Percentiles rank a stretch among this genome's conserved stretches.
These are phyloP conservation scores for Lichtheimia ramosa DNA, from an alignment of 371 early-diverging fungal species.

Conservation along the genomic window DNA sequence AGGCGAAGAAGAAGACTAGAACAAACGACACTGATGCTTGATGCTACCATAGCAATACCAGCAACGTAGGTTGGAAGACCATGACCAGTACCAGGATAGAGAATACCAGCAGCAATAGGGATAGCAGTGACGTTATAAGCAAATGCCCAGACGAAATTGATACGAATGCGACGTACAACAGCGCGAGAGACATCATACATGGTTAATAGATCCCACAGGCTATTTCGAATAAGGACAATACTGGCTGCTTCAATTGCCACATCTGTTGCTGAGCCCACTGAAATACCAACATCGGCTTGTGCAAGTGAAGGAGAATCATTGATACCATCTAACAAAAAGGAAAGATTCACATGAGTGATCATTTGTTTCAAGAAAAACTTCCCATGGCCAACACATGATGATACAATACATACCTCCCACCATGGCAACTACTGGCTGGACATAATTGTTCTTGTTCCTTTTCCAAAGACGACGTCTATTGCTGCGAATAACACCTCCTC, in stretches of 20 bases:
- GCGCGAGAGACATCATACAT: slow-evolving; percentile 65
- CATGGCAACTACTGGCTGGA: slow-evolving; percentile 61
- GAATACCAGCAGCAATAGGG: slow-evolving; percentile 80
- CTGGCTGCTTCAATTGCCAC: slow-evolving; percentile 81
- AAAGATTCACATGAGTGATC: neutral
- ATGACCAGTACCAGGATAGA: slow-evolving; percentile 55
- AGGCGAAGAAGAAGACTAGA: slow-evolving; percentile 65
- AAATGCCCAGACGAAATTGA: slow-evolving; percentile 84
- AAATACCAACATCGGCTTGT: slow-evolving; percentile 81
- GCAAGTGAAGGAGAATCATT: slow-evolving; percentile 93
- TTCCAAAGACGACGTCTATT: slow-evolving; percentile 22
- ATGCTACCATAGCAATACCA: slow-evolving; percentile 81
- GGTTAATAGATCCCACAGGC: slow-evolving; percentile 66
- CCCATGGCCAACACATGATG: neutral
- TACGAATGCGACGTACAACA: slow-evolving; percentile 67
- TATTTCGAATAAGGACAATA: slow-evolving; percentile 72
- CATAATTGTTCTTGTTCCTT: neutral
- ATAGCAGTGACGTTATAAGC: slow-evolving; percentile 76
- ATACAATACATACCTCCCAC: slow-evolving; percentile 35
- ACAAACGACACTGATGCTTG: slow-evolving; percentile 75
- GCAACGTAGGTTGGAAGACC: slow-evolving; percentile 74
- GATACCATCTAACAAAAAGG: slow-evolving; percentile 79
- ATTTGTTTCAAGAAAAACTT: neutral
- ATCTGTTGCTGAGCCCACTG: slow-evolving; percentile 82
- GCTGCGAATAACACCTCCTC: slow-evolving; percentile 17